Evolutionary conservation across 306 rosid species (phyloP), one percentile per base, ranked within the genome.

Genomic region (Quercus suber): DNA sequence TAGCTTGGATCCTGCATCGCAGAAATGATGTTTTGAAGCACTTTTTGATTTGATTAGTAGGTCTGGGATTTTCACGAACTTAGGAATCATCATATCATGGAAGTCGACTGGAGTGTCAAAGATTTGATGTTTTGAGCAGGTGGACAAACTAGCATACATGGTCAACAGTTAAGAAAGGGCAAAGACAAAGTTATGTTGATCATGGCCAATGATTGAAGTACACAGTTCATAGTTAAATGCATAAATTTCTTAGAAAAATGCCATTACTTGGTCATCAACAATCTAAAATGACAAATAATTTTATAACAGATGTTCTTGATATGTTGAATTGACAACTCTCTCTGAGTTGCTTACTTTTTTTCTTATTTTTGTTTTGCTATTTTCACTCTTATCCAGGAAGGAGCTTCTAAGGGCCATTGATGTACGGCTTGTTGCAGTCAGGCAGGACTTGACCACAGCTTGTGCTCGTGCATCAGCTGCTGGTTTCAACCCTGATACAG

Each of bases 371-470:
- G 18, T 74, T 68, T 9, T 68, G 8, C 60, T 49, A 6, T 15
- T 79, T 41, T 70, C 23, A 64, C 57, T 59, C 67, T 82, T 83
- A 61, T 60, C 55, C 91, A 96, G 99, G 86, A 96, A 91, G 80
- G 99, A 93, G 89, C 97, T 96, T 25, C 80, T 91, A 78, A 91
- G 92, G 81, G 99, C 99, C 55, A 96, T 96, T 65, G 98, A 96
- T 83, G 98, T 93, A 41, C 85, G 98, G 78, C 85, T 96, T 77
- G 65, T 79, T 83, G 91, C 99, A 72, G 94, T 91, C 61, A 87
- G 81, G 92, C 96, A 91, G 82, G 96, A 93, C 89, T 86, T 96
- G 76, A 82, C 89, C 74, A 56, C 91, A 59, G 96, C 99, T 82
- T 90, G 88, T 75, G 85, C 87, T 73, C 91, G 88, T 70, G 97